Conservation (phyloP, 495 filamentous ascomycete species). For the Xylaria sp. region DNA sequence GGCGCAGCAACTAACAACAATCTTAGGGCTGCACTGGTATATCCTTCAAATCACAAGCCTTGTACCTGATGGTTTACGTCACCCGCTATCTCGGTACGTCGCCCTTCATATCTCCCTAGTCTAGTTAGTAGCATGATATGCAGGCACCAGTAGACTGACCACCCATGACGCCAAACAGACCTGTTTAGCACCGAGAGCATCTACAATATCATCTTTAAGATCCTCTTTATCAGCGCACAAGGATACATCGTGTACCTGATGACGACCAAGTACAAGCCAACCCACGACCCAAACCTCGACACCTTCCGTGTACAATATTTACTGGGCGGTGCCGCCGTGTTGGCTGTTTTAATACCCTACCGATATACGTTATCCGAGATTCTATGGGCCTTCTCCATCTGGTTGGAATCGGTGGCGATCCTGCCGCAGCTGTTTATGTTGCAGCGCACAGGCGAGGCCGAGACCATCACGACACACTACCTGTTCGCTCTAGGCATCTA, state of each 20-base stretch:
- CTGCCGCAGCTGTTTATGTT: conserved; percentile 97
- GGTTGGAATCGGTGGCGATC: conserved; percentile 95
- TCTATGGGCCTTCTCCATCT: conserved; percentile 95
- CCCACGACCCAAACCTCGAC: conserved; percentile 92
- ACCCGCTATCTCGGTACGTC: conserved; percentile 84
- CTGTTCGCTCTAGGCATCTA: conserved; percentile 94
- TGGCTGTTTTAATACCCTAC: conserved; percentile 86
- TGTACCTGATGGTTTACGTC: conserved; percentile 92
- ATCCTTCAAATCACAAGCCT: conserved; percentile 95
- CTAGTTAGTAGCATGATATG: background rate
- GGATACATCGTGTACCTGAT: conserved; percentile 96
- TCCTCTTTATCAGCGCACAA: conserved; percentile 89
- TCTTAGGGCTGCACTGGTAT: conserved; percentile 91
- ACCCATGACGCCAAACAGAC: conserved; percentile 57
- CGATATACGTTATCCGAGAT: conserved; percentile 77
- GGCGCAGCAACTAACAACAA: conserved; percentile 30
- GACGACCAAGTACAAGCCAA: conserved; percentile 94
- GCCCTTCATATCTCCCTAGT: background rate
- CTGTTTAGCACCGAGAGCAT: conserved; percentile 84
- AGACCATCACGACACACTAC: conserved; percentile 98
- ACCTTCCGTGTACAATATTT: conserved; percentile 97
- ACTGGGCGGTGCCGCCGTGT: conserved; percentile 74
- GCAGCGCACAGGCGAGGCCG: conserved; percentile 94
- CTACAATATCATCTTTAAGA: conserved; percentile 94
- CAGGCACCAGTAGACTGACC: background rate